These are phyloP conservation scores for Colletotrichum sp. DNA, from an alignment of 2,329 filamentous ascomycete species.

Conservation along the genomic window DNA sequence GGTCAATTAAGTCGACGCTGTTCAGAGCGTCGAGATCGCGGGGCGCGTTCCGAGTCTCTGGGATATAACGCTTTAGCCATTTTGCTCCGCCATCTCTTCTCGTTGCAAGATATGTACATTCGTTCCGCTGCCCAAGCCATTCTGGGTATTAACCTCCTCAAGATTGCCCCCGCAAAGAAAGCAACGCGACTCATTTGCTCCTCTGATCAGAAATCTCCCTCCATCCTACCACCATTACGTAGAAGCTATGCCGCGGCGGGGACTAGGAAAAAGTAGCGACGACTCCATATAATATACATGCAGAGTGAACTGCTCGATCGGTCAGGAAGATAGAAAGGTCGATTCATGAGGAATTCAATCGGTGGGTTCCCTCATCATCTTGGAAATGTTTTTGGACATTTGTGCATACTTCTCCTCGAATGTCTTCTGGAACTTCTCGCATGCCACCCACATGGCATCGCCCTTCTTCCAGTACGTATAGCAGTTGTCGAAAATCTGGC, in stretches of 20 bases:
- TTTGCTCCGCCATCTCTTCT: neutral
- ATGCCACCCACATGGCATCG: conserved; percentile 59
- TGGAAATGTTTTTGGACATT: conserved; percentile 65
- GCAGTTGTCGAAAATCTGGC: conserved; percentile 68
- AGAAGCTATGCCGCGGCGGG: neutral
- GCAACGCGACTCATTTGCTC: neutral
- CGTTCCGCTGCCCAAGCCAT: neutral
- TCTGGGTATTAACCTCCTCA: conserved; percentile 17
- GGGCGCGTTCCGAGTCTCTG: neutral
- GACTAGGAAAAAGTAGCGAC: neutral
- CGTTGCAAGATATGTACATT: neutral
- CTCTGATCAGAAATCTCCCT: neutral
- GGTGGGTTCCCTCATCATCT: conserved; percentile 52
- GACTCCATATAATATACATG: neutral
- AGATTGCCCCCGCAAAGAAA: neutral
- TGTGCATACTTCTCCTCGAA: conserved; percentile 64
- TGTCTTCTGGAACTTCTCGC: conserved; percentile 62
- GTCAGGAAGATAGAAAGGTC: neutral
- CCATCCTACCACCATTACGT: neutral
- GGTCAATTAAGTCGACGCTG: neutral
- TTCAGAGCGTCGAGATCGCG: neutral
- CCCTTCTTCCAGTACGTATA: conserved; percentile 66
- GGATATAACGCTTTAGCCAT: neutral
- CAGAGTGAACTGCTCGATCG: neutral
- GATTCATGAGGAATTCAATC: conserved; percentile 17